phyloP scores from a whole-genome alignment of 2,329 filamentous ascomycete genomes.

The Tolypocladium nubicola region DNA sequence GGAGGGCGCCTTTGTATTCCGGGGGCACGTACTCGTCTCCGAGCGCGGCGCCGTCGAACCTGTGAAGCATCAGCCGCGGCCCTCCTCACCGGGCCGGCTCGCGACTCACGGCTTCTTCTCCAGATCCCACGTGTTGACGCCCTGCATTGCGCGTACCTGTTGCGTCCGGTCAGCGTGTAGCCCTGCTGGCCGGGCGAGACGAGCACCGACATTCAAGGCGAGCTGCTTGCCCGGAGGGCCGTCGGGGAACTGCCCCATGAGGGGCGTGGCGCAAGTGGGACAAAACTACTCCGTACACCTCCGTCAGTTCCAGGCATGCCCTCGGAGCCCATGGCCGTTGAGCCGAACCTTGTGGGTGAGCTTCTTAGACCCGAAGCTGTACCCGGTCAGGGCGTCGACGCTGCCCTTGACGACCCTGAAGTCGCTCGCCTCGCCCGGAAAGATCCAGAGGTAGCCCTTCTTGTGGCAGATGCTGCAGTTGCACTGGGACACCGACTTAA shows the following conservation, averaged over 20 bases:
- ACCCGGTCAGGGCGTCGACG: slow-evolving; percentile 27
- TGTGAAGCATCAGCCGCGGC: slow-evolving; percentile 6
- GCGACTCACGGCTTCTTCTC: slow-evolving; percentile 22
- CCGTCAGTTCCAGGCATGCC: not conserved
- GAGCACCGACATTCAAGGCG: slow-evolving; percentile 7
- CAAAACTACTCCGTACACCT: slow-evolving; percentile 32
- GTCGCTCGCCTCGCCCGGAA: slow-evolving; percentile 16
- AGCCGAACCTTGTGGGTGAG: slow-evolving; percentile 29
- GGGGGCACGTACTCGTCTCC: slow-evolving; percentile 22
- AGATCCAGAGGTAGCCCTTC: slow-evolving; percentile 32
- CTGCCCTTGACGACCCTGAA: slow-evolving; percentile 37
- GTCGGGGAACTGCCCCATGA: slow-evolving; percentile 19
- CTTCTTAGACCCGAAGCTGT: slow-evolving; percentile 29
- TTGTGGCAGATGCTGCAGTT: slow-evolving; percentile 57
- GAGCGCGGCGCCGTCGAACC: slow-evolving; percentile 25
- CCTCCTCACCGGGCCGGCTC: not conserved
- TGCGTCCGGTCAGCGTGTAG: not conserved
- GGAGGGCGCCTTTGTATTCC: slow-evolving; percentile 29
- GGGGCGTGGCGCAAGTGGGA: slow-evolving; percentile 33
- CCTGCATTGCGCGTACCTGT: slow-evolving; percentile 32
- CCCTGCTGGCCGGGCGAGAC: too few species aligned
- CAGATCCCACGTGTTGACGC: slow-evolving; percentile 29
- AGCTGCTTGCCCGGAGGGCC: not conserved
- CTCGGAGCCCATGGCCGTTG: too few species aligned
- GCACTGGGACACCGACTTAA: slow-evolving; percentile 45